Evolutionary conservation across 345 rosid species (phyloP).

Genomic region (Durio zibethinus): DNA sequence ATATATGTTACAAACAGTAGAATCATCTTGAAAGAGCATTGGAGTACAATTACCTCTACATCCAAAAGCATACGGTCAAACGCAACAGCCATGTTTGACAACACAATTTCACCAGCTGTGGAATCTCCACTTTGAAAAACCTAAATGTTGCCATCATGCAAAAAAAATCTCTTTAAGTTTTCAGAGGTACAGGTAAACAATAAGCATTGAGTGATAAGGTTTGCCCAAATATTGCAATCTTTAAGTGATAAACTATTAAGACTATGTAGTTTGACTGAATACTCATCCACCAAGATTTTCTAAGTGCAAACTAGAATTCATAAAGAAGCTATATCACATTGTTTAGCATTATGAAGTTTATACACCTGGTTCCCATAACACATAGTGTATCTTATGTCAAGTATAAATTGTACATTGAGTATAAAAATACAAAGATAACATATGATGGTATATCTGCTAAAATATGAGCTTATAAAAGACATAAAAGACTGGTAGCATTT

Average conservation of each 20-base stretch:
- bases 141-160: constrained; percentile 31
- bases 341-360: neutral
- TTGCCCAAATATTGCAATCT: neutral
- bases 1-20: neutral
- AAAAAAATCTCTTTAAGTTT: neutral
- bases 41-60: constrained; percentile 58
- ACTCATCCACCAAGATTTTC: neutral
- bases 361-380: neutral
- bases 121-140: constrained; percentile 67
- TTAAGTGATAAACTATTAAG: neutral
- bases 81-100: constrained; percentile 79
- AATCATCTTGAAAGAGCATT: constrained; percentile 16
- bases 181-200: neutral
- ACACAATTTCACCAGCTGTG: constrained; percentile 51
- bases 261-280: neutral
- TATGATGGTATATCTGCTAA: neutral
- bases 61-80: constrained; percentile 79
- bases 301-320: neutral
- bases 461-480: neutral
- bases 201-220: neutral
- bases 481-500: neutral
- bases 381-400: neutral
- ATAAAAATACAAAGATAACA: neutral
- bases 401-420: neutral
- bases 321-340: neutral